Evolutionary conservation across 2,329 filamentous ascomycete genomes (phyloP), one percentile per base, ranked within the genome.

Genomic region (Fusarium tjaetaba): DNA sequence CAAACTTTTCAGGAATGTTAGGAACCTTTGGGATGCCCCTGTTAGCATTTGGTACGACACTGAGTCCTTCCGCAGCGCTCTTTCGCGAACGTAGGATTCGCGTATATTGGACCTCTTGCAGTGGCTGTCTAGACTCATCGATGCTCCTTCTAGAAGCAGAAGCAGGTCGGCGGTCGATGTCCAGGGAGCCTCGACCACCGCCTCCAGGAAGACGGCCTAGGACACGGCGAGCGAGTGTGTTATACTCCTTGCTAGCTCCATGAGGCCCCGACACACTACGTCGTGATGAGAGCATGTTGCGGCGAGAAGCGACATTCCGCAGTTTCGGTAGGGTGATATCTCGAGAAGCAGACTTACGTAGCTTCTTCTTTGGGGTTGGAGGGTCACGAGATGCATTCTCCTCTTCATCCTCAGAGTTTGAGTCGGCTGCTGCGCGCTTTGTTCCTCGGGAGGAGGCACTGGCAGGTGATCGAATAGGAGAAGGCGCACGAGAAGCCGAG

Each of bases 311-410:
- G 36, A 71, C 76, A 67, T 71, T 78, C 43, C 81, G 80, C 34
- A 85, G 70, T 39, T 79, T 79, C 38, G 81, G 79, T 18, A 80
- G 62, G 60, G 81, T 71, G 68, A 87, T 82, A 69, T 86, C 81
- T 16, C 84, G 81, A n/a, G 85, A 84, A 62, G 85, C 81, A 13
- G 84, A 86, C 80, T 87, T 87, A 62, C 88, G 86, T 55, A 89
- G 81, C 79, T 88, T 89, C 83, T 88, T 88, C 71, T 80, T 81
- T 20, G 80, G 80, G 16, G 79, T 79, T 14, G 71, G 74, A 18
- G 75, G 75, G n/a, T 76, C 74, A 42, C 68, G 56, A 39, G 46
- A 39, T 26, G n/a, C 45, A 26, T 60, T 67, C 9, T 79, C 74
- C 51, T 79, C 71, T 56, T 84, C 80, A 26, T 83, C 82, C 20